A percentile compares a stretch with the other conserved stretches of the same genome.
Evolutionary conservation across 192 early-diverging fungal genomes (phyloP).

Genomic region (Umbelopsis ramanniana): DNA sequence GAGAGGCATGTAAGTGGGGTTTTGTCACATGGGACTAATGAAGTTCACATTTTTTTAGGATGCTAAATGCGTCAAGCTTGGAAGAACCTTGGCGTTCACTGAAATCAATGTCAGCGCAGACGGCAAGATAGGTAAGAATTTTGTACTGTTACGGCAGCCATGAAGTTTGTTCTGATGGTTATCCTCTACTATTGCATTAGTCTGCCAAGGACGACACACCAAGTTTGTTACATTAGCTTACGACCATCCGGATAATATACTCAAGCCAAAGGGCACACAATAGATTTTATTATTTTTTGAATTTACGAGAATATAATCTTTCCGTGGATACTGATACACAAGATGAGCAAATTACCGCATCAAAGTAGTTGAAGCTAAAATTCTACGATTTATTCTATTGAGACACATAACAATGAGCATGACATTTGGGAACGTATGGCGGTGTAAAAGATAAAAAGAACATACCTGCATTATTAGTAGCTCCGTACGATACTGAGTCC

Average conservation of each 20-base stretch:
- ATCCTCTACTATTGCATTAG: neutral
- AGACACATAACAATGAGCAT: neutral
- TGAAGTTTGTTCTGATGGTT: neutral
- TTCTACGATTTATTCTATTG: neutral
- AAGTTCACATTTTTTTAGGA: conserved; percentile 25
- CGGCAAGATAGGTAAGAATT: conserved; percentile 35
- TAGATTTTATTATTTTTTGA: neutral
- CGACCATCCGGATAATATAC: conserved; percentile 30
- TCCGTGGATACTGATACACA: neutral
- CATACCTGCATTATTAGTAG: conserved; percentile 27
- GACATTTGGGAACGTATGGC: neutral
- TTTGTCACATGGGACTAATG: neutral
- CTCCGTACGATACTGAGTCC: conserved; percentile 33
- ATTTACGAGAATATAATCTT: neutral
- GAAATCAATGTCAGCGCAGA: conserved; percentile 46
- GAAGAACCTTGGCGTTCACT: conserved; percentile 59
- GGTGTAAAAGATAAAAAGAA: neutral
- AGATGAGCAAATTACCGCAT: neutral
- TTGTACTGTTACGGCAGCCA: neutral
- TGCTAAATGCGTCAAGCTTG: conserved; percentile 54
- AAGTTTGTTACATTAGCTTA: conserved; percentile 54
- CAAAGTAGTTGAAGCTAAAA: neutral
- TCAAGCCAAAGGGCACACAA: conserved; percentile 18
- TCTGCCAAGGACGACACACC: conserved; percentile 58
- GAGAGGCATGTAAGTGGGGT: neutral